Base-by-base conservation (phyloP, 1,139 yeast genomes). In the Protomyces macrosporus region DNA sequence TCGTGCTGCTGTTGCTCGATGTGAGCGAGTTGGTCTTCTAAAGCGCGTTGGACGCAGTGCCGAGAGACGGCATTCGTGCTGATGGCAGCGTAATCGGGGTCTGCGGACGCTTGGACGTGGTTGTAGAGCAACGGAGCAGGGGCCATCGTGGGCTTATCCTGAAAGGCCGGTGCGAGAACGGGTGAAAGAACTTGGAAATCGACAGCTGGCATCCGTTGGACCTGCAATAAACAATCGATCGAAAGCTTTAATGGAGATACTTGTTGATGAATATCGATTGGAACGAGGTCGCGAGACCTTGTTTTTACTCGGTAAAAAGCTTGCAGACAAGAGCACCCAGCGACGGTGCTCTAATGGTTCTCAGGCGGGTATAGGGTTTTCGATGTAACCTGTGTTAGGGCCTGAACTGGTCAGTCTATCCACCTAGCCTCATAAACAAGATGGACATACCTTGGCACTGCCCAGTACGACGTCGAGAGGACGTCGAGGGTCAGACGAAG, bases 401-500 rank as follows among this genome's bases (percentile, higher is more conserved):
- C 48, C 48, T 42, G 48, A 23, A 23, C 9, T n/a, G 9, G 39
- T 36, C 12, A 36, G 39, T 9, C 12, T 7, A 2, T 36, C 12
- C 39, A 36, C 12, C 39, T 7, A 36, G 12, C 12, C 39, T 36
- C 9, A 7, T 36, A 36, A 23, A 23, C 23, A 2, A 23, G 23
- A 30, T 42, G 12, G 4, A 4, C 33, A 42, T 42, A 42, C 48
- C 48, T 42, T 16, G 48, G 48, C 16, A 42, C 48, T 42, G 48
- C 48, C 48, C 48, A 42, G 48, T 42, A 42, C 48, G 48, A 42
- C 48, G 48, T 42, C 48, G 48, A 42, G 32, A 42, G 48, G 48
- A 30, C 48, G 48, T 42, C 48, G 48, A 42, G 48, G 48, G 48
- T 42, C 48, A 42, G 48, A 42, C 48, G 48, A 42, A 42, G 48